These are phyloP conservation scores for Cyberlindnera japonica DNA, from an alignment of 805 yeast genomes.

Conservation along the genomic window DNA sequence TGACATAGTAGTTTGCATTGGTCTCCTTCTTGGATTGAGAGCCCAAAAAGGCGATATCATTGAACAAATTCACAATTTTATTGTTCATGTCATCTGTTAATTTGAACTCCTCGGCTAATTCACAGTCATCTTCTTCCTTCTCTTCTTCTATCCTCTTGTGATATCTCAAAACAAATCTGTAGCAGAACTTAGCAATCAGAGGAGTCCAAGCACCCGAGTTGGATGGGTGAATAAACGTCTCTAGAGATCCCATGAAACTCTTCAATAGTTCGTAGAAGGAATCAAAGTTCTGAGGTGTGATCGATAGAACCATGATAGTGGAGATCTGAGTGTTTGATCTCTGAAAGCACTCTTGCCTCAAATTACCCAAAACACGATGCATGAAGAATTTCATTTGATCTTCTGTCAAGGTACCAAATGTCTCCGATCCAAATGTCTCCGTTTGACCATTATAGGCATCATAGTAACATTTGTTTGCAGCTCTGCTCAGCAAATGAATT, in stretches of 20 bases:
- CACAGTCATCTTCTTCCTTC: slow-evolving; percentile 31
- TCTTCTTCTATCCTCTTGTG: slow-evolving; percentile 57
- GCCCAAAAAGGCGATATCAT: slow-evolving; percentile 54
- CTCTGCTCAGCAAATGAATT: slow-evolving; percentile 59
- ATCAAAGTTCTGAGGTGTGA: slow-evolving; percentile 47
- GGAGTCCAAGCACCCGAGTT: slow-evolving; percentile 87
- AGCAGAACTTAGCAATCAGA: slow-evolving; percentile 61
- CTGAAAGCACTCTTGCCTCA: slow-evolving; percentile 34
- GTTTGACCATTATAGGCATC: slow-evolving; percentile 30
- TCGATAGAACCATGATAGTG: slow-evolving; percentile 56
- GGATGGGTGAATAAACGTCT: slow-evolving; percentile 88
- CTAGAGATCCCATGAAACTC: slow-evolving; percentile 61
- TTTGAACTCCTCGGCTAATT: slow-evolving; percentile 25
- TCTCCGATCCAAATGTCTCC: slow-evolving; percentile 35
- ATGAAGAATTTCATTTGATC: slow-evolving; percentile 59
- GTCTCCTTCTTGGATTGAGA: slow-evolving; percentile 69
- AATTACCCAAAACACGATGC: slow-evolving; percentile 46
- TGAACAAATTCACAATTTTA: slow-evolving; percentile 41
- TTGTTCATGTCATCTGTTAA: slow-evolving; percentile 34
- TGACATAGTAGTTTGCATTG: slow-evolving; percentile 54
- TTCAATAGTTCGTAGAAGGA: slow-evolving; percentile 48
- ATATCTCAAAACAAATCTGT: slow-evolving; percentile 53
- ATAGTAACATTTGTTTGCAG: slow-evolving; percentile 47
- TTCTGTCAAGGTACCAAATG: slow-evolving; percentile 60
- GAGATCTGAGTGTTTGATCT: slow-evolving; percentile 39